Percentiles rank a stretch among this genome's conserved stretches.
Conservation (phyloP, 345 rosid species). For the Litchi chinensis region DNA sequence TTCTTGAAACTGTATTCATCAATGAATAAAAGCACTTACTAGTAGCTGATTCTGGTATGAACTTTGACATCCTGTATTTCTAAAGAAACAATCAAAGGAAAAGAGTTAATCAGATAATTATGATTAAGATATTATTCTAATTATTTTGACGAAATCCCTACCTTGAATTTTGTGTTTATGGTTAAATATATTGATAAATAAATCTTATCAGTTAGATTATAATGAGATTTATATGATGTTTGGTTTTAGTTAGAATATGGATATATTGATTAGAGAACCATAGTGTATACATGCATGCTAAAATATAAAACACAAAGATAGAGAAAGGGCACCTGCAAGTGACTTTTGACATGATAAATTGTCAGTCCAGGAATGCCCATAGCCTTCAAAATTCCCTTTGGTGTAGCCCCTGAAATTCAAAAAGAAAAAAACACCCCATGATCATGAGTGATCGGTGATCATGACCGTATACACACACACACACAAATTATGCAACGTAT, state of each 20-base stretch:
- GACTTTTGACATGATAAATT: constrained; percentile 77
- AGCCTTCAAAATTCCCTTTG: constrained; percentile 62
- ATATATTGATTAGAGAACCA: too few relatives aligned
- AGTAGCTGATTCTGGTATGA: constrained; percentile 49
- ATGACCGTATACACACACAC: too few relatives aligned
- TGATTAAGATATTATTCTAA: too few relatives aligned
- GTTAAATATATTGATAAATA: not conserved
- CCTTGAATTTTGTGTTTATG: too few relatives aligned
- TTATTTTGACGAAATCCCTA: not conserved
- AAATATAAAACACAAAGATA: not conserved
- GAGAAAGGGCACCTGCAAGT: constrained; percentile 52
- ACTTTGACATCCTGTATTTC: constrained; percentile 70
- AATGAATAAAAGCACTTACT: constrained; percentile 34
- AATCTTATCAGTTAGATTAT: not conserved
- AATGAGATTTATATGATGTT: too few relatives aligned
- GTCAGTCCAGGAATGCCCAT: constrained; percentile 52
- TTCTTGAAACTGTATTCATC: not conserved
- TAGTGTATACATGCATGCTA: not conserved
- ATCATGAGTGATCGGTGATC: not conserved
- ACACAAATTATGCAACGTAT: not conserved
- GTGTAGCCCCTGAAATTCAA: constrained; percentile 58
- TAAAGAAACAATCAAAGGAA: constrained; percentile 19
- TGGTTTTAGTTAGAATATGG: not conserved
- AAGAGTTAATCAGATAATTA: not conserved
- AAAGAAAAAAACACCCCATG: not conserved